Percentiles rank a stretch among this genome's conserved stretches.
Evolutionary conservation across 2,329 filamentous ascomycete genomes (phyloP).

Genomic region (Sclerotinia subarctica): DNA sequence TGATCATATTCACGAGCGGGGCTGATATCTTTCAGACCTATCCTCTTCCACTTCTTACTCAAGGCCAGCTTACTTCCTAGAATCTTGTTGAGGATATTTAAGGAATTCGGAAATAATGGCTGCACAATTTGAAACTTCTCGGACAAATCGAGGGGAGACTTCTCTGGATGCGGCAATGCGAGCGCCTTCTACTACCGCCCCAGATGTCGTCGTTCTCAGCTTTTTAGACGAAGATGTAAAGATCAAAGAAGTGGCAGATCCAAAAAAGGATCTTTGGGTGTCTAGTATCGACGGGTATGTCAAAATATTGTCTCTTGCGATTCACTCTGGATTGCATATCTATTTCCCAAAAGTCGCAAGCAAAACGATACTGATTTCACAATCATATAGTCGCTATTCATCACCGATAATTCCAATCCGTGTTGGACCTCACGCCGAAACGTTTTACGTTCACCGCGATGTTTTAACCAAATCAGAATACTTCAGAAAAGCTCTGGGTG

Average conservation of each 20-base stretch:
- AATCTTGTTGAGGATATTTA: not conserved
- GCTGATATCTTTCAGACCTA: conserved; percentile 18
- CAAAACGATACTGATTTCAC: not conserved
- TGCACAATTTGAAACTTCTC: not conserved
- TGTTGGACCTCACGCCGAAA: conserved; percentile 46
- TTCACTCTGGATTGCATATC: not conserved
- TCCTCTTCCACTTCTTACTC: not conserved
- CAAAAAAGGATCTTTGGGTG: conserved; percentile 48
- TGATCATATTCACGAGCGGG: conserved; percentile 15
- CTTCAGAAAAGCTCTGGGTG: conserved; percentile 49
- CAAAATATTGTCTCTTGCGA: conserved; percentile 3
- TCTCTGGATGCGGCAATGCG: conserved; percentile 44
- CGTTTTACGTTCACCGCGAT: conserved; percentile 48
- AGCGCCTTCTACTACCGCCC: conserved; percentile 40
- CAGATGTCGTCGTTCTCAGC: conserved; percentile 43
- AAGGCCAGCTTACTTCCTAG: not conserved
- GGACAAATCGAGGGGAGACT: conserved; percentile 22
- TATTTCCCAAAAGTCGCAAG: not conserved
- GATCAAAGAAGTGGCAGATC: conserved; percentile 40
- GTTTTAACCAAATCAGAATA: conserved; percentile 48
- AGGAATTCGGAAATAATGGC: not conserved
- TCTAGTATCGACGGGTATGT: conserved; percentile 49
- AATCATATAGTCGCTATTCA: conserved; percentile 43
- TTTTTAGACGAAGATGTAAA: conserved; percentile 37
- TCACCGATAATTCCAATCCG: conserved; percentile 46